Conservation (phyloP, 169 alveolate genomes). For the Cryptosporidium bovis region DNA sequence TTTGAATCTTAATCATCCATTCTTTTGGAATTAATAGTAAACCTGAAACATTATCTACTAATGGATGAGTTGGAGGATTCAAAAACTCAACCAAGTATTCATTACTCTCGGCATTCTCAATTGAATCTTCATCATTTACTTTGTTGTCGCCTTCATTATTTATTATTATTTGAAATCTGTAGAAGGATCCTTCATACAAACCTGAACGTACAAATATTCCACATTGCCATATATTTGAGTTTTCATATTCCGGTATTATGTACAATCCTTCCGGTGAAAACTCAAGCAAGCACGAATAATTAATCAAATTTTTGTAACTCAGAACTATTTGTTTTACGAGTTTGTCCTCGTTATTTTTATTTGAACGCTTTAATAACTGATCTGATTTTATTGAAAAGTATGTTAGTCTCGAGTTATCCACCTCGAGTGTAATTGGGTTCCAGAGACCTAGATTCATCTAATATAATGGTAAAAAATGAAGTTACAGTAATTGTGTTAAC, state of each 20-base stretch:
- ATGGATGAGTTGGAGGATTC: constrained; percentile 69
- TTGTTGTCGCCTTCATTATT: constrained; percentile 3
- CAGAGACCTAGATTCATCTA: constrained; percentile 57
- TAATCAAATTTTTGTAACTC: constrained; percentile 33
- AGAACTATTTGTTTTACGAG: constrained; percentile 30
- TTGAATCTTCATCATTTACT: neutral
- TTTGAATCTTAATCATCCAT: constrained; percentile 24
- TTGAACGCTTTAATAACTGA: constrained; percentile 3
- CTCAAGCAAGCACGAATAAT: constrained; percentile 65
- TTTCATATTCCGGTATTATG: constrained; percentile 63
- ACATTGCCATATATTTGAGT: constrained; percentile 56
- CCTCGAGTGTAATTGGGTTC: constrained; percentile 64
- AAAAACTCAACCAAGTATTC: constrained; percentile 20
- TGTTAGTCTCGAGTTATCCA: constrained; percentile 66
- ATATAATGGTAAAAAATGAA: neutral
- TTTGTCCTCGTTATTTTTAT: constrained; percentile 19
- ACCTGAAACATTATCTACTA: constrained; percentile 27
- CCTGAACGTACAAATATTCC: constrained; percentile 71
- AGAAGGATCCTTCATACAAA: constrained; percentile 48
- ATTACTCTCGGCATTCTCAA: neutral
- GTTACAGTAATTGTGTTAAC: neutral
- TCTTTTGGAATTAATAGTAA: constrained; percentile 39
- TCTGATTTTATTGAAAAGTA: constrained; percentile 49
- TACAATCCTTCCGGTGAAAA: constrained; percentile 67
- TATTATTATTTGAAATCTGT: constrained; percentile 54